Percentiles rank a stretch among this genome's conserved stretches.
These are phyloP conservation scores for Xylariaceae sp. DNA, from an alignment of 2,329 filamentous ascomycete species.

Conservation along the genomic window DNA sequence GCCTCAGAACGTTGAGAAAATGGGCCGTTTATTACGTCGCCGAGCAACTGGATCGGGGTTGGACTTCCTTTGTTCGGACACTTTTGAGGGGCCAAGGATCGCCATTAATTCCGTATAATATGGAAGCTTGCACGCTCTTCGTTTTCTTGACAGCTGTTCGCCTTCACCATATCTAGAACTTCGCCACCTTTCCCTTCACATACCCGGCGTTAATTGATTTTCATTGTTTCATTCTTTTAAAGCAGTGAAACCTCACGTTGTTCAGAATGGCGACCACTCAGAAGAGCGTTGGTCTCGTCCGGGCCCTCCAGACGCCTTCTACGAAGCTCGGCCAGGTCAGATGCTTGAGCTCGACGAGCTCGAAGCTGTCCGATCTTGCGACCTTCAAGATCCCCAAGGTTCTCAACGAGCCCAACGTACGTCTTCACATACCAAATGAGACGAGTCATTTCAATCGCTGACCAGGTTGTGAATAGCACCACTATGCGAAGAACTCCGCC, in stretches of 20 bases:
- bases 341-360: constrained; percentile 29
- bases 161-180: background rate
- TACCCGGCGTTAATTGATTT: background rate
- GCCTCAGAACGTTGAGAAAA: too few species aligned
- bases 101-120: constrained; percentile 1
- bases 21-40: too few species aligned
- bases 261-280: constrained; percentile 23
- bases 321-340: constrained; percentile 18
- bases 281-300: constrained; percentile 24
- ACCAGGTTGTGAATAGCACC: constrained; percentile 54
- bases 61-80: constrained; percentile 16
- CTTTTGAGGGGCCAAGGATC: constrained; percentile 3
- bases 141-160: background rate
- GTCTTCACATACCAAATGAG: constrained; percentile 32
- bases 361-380: constrained; percentile 57
- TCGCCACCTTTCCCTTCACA: background rate
- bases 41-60: too few species aligned
- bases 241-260: background rate
- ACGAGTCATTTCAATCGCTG: background rate
- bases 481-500: constrained; percentile 77
- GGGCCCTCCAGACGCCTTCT: constrained; percentile 21
- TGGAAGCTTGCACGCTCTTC: constrained; percentile 2
- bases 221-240: background rate
- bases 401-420: constrained; percentile 91
- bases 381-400: constrained; percentile 84